phyloP scores from a whole-genome alignment of 108 stramenopile species.

The Seminavis robusta region DNA sequence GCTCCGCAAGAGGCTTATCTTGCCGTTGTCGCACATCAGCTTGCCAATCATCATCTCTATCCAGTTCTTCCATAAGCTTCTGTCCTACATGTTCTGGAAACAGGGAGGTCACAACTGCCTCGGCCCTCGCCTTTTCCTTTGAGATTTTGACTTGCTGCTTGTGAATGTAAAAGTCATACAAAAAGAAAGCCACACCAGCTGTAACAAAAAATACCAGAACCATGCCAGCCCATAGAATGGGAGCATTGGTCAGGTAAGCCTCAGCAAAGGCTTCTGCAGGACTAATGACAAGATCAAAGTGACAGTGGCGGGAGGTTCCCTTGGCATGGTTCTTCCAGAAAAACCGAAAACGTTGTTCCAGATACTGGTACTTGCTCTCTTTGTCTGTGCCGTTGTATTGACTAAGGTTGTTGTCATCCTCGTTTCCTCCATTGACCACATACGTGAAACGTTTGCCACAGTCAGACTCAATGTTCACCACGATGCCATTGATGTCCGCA shows the following conservation, averaged over 20 bases:
- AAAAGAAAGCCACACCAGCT: conserved; percentile 34
- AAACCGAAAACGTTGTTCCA: conserved; percentile 4
- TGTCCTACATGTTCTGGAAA: conserved; percentile 10
- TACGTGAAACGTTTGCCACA: conserved; percentile 18
- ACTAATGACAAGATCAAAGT: conserved; percentile 36
- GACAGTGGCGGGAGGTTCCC: conserved; percentile 12
- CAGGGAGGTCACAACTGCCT: conserved; percentile 4
- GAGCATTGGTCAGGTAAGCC: conserved; percentile 30
- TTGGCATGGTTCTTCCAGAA: conserved; percentile 17
- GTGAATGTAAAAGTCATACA: conserved; percentile 35
- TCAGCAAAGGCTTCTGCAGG: conserved; percentile 42
- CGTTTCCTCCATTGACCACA: conserved; percentile 6
- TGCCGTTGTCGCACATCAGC: background rate
- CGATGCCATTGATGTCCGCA: conserved; percentile 1
- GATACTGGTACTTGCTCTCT: background rate
- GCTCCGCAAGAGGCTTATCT: conserved; percentile 9
- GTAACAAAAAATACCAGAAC: conserved; percentile 38
- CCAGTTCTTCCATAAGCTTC: background rate
- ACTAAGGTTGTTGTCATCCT: background rate
- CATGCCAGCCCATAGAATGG: conserved; percentile 18
- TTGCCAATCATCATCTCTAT: no score
- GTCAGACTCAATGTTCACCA: conserved; percentile 13
- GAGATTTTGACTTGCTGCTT: conserved; percentile 1
- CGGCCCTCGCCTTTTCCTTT: background rate
- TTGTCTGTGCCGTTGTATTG: conserved; percentile 8